Evolutionary conservation across 139 green algal genomes (phyloP).

Genomic region (Volvox africanus): DNA sequence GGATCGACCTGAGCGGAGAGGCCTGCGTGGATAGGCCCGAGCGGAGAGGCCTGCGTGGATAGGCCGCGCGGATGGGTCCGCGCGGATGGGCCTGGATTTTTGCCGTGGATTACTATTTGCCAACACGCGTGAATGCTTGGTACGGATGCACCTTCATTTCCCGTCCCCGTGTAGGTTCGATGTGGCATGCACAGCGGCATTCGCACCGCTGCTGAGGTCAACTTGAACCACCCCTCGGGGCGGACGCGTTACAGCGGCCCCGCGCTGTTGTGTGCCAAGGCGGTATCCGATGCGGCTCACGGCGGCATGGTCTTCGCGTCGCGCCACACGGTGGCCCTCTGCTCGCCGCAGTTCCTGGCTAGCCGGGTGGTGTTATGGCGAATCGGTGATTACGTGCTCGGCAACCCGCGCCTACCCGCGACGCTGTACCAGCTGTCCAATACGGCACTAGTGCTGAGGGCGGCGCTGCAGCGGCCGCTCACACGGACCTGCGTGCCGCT

Average conservation of each 20-base stretch:
- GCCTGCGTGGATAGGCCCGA: no score
- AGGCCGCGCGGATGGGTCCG: no score
- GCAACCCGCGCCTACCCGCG: constrained; percentile 6
- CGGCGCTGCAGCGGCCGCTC: constrained; percentile 35
- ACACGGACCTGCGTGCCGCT: constrained; percentile 16
- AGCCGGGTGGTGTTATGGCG: constrained; percentile 34
- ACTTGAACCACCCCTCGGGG: constrained; percentile 25
- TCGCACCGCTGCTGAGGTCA: constrained; percentile 1
- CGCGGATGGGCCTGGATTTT: no score
- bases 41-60: no score
- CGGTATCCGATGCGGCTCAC: constrained; percentile 44
- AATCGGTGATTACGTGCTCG: constrained; percentile 26
- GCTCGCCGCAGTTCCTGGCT: not conserved
- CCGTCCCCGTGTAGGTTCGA: constrained; percentile 11
- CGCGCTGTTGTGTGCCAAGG: constrained; percentile 42
- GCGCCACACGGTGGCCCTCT: not conserved
- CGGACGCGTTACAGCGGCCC: constrained; percentile 51
- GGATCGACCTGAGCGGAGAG: no score
- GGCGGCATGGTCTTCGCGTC: constrained; percentile 52
- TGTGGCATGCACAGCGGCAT: constrained; percentile 37
- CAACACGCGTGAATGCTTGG: no score
- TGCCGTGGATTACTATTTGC: no score
- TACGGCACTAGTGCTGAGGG: constrained; percentile 16
- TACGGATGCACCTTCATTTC: no score
- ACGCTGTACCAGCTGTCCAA: constrained; percentile 34